A percentile compares a stretch with the other conserved stretches of the same genome.
These are phyloP conservation scores for Pythium brassicae DNA, from an alignment of 352 stramenopile species.

Conservation along the genomic window DNA sequence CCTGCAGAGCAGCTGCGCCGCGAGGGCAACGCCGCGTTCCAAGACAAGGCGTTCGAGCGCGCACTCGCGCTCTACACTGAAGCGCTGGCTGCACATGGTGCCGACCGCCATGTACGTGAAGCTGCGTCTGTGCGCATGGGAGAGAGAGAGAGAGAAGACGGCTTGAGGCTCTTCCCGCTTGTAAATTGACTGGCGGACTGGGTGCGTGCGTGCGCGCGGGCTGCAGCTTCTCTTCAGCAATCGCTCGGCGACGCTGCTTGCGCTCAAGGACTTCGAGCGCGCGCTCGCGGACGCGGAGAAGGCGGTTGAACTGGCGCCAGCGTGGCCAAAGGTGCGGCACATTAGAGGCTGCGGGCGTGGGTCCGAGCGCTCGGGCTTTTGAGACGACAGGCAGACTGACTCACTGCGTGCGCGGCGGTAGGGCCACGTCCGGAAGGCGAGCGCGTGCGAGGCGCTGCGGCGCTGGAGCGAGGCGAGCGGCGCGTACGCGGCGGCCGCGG, in stretches of 20 bases:
- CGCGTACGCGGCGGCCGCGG: constrained; percentile 71
- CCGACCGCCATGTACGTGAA: constrained; percentile 48
- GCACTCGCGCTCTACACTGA: constrained; percentile 52
- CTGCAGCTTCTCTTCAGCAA: constrained; percentile 78
- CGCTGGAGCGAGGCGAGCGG: constrained; percentile 56
- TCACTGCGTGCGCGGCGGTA: no score
- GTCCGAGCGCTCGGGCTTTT: no score
- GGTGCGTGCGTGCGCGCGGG: background rate
- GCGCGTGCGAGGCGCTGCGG: constrained; percentile 66
- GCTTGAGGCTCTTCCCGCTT: no score
- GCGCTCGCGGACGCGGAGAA: constrained; percentile 83
- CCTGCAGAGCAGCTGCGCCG: constrained; percentile 37
- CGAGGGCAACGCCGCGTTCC: constrained; percentile 68
- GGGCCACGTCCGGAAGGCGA: constrained; percentile 88
- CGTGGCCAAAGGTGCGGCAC: constrained; percentile 89
- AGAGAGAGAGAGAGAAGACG: no score
- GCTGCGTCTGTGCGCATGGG: no score
- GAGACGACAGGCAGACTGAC: no score
- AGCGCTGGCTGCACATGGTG: constrained; percentile 38
- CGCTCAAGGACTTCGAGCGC: constrained; percentile 61
- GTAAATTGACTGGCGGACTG: background rate
- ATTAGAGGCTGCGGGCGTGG: no score
- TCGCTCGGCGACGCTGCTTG: constrained; percentile 76
- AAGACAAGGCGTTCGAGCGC: constrained; percentile 40
- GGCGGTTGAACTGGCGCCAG: constrained; percentile 73